Conservation (phyloP, 768 basidiomycete genomes). For the Exidia glandulosa region DNA sequence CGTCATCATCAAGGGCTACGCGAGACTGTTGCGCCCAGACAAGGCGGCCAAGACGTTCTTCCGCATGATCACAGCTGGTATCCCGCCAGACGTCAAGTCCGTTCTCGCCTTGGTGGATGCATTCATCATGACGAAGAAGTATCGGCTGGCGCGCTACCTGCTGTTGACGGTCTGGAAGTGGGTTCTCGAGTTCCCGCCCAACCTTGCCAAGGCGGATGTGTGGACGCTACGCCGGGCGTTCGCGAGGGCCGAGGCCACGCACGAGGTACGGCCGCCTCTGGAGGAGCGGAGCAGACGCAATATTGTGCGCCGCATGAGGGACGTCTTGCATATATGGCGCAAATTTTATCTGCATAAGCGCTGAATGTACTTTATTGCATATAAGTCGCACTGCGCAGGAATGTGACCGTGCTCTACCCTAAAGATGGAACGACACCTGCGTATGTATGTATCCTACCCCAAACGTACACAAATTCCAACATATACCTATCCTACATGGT, state of each 20-base stretch:
- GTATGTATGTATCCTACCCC: neutral
- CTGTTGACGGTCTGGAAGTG: slow-evolving; percentile 55
- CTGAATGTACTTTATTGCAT: neutral
- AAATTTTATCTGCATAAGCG: neutral
- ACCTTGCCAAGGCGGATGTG: slow-evolving; percentile 34
- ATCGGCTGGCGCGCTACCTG: slow-evolving; percentile 37
- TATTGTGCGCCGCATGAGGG: neutral
- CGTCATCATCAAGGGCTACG: slow-evolving; percentile 62
- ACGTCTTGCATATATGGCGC: too few species aligned
- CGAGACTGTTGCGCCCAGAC: slow-evolving; percentile 43
- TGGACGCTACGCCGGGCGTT: slow-evolving; percentile 36
- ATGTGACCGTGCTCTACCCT: neutral
- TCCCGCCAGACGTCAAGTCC: slow-evolving; percentile 58
- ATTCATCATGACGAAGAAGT: slow-evolving; percentile 47
- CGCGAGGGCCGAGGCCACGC: neutral
- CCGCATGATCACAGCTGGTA: slow-evolving; percentile 47
- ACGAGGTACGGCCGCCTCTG: neutral
- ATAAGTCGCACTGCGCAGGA: too few species aligned
- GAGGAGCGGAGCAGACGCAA: neutral
- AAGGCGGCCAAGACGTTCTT: slow-evolving; percentile 45
- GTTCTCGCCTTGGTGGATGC: slow-evolving; percentile 64
- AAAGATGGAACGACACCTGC: neutral
- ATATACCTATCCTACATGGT: neutral
- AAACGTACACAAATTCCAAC: neutral
- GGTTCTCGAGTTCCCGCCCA: slow-evolving; percentile 48